Evolutionary conservation across 2,329 filamentous ascomycete species (phyloP), one percentile per base, ranked within the genome.

Genomic region (Penicillium sp.): DNA sequence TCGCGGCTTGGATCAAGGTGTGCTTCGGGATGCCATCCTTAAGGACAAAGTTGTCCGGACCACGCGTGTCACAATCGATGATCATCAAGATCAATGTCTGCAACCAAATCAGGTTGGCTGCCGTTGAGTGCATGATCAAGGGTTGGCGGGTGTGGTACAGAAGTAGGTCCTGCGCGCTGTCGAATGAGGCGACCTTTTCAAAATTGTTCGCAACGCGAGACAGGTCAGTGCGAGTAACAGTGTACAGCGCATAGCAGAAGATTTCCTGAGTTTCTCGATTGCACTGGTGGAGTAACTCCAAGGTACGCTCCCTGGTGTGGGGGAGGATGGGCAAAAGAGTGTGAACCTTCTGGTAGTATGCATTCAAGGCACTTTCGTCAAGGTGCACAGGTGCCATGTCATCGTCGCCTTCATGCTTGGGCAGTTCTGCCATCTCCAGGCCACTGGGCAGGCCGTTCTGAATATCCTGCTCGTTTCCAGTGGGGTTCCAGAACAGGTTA

Each of bases 311-410:
- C 52, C 71, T 74, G 13, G 76, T 76, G 62, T 76, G 72, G 10
- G 78, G 75, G n/a, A 80, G 68, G 25, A 80, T 74, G 1, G 78
- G 78, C 25, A 79, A 67, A 22, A 79, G 62, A 6, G 72, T 71
- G 62, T 80, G 78, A 25, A 80, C 75, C 52, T 76, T 74, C 35
- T 74, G 68, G 55, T 78, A 78, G 65, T 80, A 79, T 75, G 73
- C 72, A 61, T 78, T 74, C 40, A 79, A 68, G 48, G 77, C 72
- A 19, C 75, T 71, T 46, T 78, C 76, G 55, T 80, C 77, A 35
- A 79, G 69, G 45, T 65, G 68, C 49, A 78, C 68, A 2, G 74
- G 71, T 19, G 70, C 71, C 65, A 76, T 75, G 37, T 76, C 73
- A 45, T 76, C 73, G 19, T 73, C 73, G 28, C 69, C 67, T 35